Evolutionary conservation across 208 protist species (phyloP).

Genomic region (Giardia duodenalis): DNA sequence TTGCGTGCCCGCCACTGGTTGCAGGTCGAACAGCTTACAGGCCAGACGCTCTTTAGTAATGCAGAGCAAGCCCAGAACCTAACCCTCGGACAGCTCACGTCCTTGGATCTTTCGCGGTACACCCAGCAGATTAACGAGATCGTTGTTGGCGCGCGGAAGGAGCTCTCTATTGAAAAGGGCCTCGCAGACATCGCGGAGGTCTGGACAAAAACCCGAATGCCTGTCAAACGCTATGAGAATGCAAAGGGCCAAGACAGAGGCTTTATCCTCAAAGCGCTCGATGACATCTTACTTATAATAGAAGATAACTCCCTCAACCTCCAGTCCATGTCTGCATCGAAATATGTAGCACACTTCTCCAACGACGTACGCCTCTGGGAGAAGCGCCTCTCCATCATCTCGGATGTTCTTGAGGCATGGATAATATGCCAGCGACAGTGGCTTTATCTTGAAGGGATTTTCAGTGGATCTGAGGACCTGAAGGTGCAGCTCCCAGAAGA

Average conservation of each 20-base stretch:
- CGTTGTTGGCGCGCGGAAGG: constrained; percentile 65
- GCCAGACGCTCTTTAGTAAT: constrained; percentile 70
- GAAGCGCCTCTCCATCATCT: constrained; percentile 71
- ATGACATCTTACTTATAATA: constrained; percentile 77
- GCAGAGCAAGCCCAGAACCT: constrained; percentile 61
- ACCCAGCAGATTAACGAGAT: constrained; percentile 77
- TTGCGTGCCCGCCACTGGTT: constrained; percentile 85
- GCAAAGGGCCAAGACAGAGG: constrained; percentile 59
- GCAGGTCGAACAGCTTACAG: constrained; percentile 77
- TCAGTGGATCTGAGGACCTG: constrained; percentile 91
- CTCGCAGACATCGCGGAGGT: constrained; percentile 72
- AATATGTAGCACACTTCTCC: constrained; percentile 80
- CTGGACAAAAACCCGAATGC: constrained; percentile 58
- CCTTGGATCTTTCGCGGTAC: constrained; percentile 81
- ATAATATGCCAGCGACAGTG: constrained; percentile 90
- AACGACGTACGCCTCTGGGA: constrained; percentile 84
- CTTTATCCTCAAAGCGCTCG: constrained; percentile 74
- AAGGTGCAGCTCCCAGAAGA: constrained; percentile 86
- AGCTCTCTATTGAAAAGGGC: constrained; percentile 80
- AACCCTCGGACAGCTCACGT: constrained; percentile 80
- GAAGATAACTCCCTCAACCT: constrained; percentile 92
- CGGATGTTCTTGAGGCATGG: constrained; percentile 85
- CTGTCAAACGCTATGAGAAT: constrained; percentile 60
- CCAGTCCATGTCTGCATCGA: constrained; percentile 77
- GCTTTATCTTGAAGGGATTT: constrained; percentile 97